These are phyloP conservation scores for Gracilaria caudata DNA, from an alignment of 23 red algal species.

Conservation along the genomic window DNA sequence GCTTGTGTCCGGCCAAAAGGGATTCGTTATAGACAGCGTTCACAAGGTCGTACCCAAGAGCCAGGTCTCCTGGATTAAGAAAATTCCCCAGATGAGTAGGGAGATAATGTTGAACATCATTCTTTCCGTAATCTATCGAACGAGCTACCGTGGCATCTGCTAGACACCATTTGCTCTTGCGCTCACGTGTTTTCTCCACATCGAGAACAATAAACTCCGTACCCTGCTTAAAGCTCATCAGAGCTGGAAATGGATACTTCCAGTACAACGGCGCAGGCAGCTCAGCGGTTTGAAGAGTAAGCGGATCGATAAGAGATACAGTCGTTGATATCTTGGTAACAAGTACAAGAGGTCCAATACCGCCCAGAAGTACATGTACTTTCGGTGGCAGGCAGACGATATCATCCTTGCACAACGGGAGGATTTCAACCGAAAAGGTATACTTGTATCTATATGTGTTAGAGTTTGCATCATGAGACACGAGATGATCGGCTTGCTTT, in stretches of 20 bases:
- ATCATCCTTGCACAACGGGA: slow-evolving; percentile 95
- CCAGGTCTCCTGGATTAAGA: slow-evolving; percentile 84
- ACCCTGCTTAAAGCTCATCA: slow-evolving; percentile 81
- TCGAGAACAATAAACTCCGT: slow-evolving; percentile 92
- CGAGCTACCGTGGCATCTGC: slow-evolving; percentile 83
- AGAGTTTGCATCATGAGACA: slow-evolving; percentile 92
- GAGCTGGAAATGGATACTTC: slow-evolving; percentile 72
- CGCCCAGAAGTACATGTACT: slow-evolving; percentile 74
- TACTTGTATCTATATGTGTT: slow-evolving; percentile 98
- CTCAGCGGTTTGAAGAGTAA: slow-evolving; percentile 78
- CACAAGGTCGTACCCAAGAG: slow-evolving; percentile 92
- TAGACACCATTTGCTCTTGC: slow-evolving; percentile 56
- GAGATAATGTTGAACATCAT: slow-evolving; percentile 76
- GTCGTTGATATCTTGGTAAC: slow-evolving; percentile 72
- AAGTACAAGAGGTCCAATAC: slow-evolving; percentile 92
- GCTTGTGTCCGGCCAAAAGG: slow-evolving; percentile 68
- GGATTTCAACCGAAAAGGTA: slow-evolving; percentile 94
- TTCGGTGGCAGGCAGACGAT: slow-evolving; percentile 87
- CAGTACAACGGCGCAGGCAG: slow-evolving; percentile 77
- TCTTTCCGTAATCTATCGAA: slow-evolving; percentile 83
- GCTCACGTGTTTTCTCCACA: slow-evolving; percentile 70
- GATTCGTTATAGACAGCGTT: slow-evolving; percentile 92
- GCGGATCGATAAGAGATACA: slow-evolving; percentile 79
- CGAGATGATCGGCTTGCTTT: slow-evolving; percentile 92
- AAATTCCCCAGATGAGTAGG: slow-evolving; percentile 88